A percentile compares a stretch with the other conserved stretches of the same genome.
Evolutionary conservation across 2,329 filamentous ascomycete species (phyloP).

Genomic region (Alternaria ethzedia): DNA sequence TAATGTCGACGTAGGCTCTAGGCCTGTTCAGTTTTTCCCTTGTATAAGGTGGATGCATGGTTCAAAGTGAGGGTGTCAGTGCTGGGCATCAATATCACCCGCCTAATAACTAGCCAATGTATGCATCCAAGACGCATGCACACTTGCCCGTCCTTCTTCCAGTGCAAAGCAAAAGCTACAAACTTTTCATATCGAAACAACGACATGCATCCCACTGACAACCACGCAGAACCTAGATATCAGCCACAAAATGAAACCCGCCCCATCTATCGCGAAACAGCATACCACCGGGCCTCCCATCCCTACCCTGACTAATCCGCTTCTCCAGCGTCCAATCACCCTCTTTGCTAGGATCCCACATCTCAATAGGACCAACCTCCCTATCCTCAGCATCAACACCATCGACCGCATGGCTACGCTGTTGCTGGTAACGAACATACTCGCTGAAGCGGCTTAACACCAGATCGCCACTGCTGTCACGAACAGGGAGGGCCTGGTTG

Average conservation of each 20-base stretch:
- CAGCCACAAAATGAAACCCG: conserved; percentile 21
- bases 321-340: conserved; percentile 27
- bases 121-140: neutral
- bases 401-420: conserved; percentile 7
- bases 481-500: conserved; percentile 10
- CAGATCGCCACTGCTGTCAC: conserved; percentile 16
- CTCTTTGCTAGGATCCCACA: conserved; percentile 12
- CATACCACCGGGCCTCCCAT: conserved; percentile 20
- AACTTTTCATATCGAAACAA: neutral
- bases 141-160: neutral
- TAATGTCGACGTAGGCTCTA: too few relatives aligned
- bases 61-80: neutral
- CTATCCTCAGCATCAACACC: conserved; percentile 16
- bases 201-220: neutral
- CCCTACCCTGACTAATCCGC: conserved; percentile 14
- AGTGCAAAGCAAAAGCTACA: too few relatives aligned
- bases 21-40: too few relatives aligned
- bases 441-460: conserved; percentile 21
- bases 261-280: conserved; percentile 23
- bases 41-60: neutral
- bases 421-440: conserved; percentile 8
- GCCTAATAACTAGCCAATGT: neutral
- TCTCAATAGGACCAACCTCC: conserved; percentile 22
- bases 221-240: conserved; percentile 7
- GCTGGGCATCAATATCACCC: neutral